Conservation (phyloP, 169 alveolate genomes). For the Plasmodium sp. region DNA sequence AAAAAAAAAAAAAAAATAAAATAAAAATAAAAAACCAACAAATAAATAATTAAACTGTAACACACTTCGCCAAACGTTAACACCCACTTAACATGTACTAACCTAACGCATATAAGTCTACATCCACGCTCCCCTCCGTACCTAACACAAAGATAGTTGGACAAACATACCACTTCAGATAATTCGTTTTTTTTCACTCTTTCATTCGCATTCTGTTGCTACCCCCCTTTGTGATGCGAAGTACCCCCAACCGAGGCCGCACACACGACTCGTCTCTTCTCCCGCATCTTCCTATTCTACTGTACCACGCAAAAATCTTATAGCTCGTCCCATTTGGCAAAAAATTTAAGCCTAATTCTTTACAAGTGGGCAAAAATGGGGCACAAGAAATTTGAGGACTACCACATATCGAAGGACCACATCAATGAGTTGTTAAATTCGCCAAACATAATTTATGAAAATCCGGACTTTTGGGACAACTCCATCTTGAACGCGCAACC, state of each 20-base stretch:
- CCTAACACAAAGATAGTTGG: background rate
- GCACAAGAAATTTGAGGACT: conserved; percentile 10
- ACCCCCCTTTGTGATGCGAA: background rate
- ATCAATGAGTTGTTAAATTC: conserved; percentile 34
- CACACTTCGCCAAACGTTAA: background rate
- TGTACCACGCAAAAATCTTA: background rate
- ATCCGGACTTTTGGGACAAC: conserved; percentile 2
- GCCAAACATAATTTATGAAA: conserved; percentile 30
- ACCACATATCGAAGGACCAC: conserved; percentile 1
- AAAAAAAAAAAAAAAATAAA: background rate
- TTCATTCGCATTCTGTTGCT: background rate
- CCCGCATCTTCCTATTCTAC: background rate
- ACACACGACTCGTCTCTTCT: background rate
- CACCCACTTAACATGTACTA: background rate
- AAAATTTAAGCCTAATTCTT: background rate
- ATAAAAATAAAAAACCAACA: background rate
- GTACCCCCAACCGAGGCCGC: background rate
- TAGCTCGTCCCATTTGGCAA: background rate
- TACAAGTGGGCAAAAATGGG: conserved; percentile 30
- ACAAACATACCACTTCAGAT: background rate
- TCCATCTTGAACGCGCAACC: conserved; percentile 8
- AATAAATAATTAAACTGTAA: background rate
- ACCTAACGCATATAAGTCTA: background rate
- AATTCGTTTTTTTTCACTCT: background rate
- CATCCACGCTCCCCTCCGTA: background rate